These are phyloP conservation scores for Eragrostis curvula DNA, from an alignment of 176 grass and related monocot genomes.

Conservation along the genomic window DNA sequence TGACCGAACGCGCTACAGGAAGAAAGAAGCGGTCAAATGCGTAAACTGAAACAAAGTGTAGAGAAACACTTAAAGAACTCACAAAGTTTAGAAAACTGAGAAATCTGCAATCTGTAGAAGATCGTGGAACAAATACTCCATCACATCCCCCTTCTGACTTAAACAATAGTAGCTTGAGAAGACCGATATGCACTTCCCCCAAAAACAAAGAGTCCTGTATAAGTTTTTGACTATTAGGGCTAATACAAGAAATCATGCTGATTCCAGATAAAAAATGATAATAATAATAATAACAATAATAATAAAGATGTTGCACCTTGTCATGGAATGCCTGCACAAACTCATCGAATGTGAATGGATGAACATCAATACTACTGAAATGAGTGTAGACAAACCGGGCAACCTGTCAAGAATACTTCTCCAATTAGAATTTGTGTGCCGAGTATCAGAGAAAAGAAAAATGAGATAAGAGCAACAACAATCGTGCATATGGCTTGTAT, in stretches of 20 bases:
- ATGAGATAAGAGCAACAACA: neutral
- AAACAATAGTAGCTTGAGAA: constrained; percentile 80
- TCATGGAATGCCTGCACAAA: constrained; percentile 94
- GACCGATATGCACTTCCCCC: constrained; percentile 80
- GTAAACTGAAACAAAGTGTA: constrained; percentile 26
- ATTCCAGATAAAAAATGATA: neutral
- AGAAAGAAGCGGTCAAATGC: neutral
- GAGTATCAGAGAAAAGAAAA: constrained; percentile 27
- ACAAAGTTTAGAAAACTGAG: constrained; percentile 87
- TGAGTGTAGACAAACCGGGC: constrained; percentile 71
- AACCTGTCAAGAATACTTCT: constrained; percentile 59
- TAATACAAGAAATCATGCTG: constrained; percentile 26
- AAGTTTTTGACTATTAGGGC: constrained; percentile 35
- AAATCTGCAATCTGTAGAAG: constrained; percentile 87
- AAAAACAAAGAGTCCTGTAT: constrained; percentile 81
- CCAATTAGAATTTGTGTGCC: constrained; percentile 35
- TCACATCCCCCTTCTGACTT: constrained; percentile 54
- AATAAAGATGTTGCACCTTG: constrained; percentile 60
- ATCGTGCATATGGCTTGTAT: neutral
- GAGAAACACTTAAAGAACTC: constrained; percentile 52
- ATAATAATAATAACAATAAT: too few species aligned
- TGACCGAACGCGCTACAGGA: neutral
- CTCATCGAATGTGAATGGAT: constrained; percentile 88
- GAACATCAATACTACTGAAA: constrained; percentile 65
- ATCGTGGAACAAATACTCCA: constrained; percentile 59